Conservation (phyloP, 345 rosid genomes). For the Linum trigynum region DNA sequence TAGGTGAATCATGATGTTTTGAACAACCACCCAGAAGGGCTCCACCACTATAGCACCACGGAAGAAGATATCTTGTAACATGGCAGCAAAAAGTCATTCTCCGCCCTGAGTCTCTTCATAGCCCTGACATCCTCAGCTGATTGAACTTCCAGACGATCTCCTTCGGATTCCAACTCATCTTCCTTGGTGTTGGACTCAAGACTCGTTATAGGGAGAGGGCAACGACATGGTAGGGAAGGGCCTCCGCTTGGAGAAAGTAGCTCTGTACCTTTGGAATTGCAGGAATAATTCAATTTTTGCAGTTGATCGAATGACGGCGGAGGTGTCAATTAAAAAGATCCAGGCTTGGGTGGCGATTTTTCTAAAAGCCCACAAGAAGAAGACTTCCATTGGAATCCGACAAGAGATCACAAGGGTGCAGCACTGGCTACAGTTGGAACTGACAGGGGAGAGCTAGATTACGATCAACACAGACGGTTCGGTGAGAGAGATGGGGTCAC, state of each 20-base stretch:
- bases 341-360: too few relatives aligned
- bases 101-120: slow-evolving; percentile 19
- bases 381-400: too few relatives aligned
- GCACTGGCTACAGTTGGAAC: too few relatives aligned
- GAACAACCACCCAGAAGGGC: background rate
- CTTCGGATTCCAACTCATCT: slow-evolving; percentile 30
- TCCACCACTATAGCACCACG: background rate
- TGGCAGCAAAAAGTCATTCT: slow-evolving; percentile 13
- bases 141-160: slow-evolving; percentile 19
- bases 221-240: slow-evolving; percentile 24
- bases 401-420: too few relatives aligned
- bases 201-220: slow-evolving; percentile 40
- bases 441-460: too few relatives aligned
- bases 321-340: too few relatives aligned
- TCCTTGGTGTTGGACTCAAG: slow-evolving; percentile 35
- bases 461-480: too few relatives aligned
- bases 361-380: too few relatives aligned
- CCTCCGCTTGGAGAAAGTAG: slow-evolving; percentile 15
- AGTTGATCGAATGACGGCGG: too few relatives aligned
- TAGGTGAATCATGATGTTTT: slow-evolving; percentile 9
- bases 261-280: too few relatives aligned
- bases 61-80: background rate
- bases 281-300: too few relatives aligned
- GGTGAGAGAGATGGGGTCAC: too few relatives aligned
- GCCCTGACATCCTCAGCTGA: slow-evolving; percentile 19